Evolutionary conservation across 345 rosid genomes (phyloP), one percentile per base, ranked within the genome.

Genomic region (Zanthoxylum bungeanum): DNA sequence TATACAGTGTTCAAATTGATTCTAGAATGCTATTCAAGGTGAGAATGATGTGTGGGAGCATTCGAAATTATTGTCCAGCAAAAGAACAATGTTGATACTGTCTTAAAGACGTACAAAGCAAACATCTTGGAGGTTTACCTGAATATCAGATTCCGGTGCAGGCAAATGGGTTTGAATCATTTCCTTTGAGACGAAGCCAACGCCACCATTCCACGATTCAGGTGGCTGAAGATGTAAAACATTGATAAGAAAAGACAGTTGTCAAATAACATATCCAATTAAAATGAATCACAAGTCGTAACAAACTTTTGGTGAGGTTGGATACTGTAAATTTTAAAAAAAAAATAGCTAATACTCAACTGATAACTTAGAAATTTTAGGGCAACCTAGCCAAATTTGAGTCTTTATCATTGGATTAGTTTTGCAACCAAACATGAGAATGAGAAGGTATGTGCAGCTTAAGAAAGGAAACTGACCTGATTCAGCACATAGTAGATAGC

Each of bases 111-210:
- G 17, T 24, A 12, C 47, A 37, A 24, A 22, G 5, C 9, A 39
- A 37, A 44, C 25, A 58, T 24, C 17, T 22, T 3, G 36, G 37
- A 40, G 22, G 0, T n/a, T 21, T 77, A 92, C 99, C 96, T 84
- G 78, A 64, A 91, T 78, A 72, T 89, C 92, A 1, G 86, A 50
- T 50, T 89, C 91, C 0, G 99, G 97, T 42, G 96, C 86, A 22
- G 98, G 99, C 58, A 85, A 93, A 79, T 88, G 89, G 27, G 79
- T 24, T 81, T 86, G 85, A 77, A 93, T 91, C 89, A 95, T 95
- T 78, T 95, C 99, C 88, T 88, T 89, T 0, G 98, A 77, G 61
- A 91, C 93, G 74, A 87, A 93, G 77, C 97, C 99, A 64, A 86
- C 89, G 68, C 99, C 98, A 4, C 91, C 96, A 71, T 89, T 81